Conservation (phyloP, 768 basidiomycete genomes). For the Leccinellum albellum region DNA sequence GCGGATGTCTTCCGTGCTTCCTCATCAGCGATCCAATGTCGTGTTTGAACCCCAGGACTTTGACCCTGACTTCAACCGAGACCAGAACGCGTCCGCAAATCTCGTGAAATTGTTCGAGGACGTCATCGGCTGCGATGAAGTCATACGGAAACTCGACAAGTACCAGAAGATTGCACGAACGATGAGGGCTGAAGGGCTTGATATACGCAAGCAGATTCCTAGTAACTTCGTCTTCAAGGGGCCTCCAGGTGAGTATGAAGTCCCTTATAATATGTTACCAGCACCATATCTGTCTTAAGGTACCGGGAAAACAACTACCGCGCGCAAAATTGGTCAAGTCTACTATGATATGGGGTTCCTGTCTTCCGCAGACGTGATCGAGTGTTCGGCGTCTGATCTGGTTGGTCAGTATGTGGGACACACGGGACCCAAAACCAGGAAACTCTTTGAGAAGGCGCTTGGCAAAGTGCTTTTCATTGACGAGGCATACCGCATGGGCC, state of each 20-base stretch:
- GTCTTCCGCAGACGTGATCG: constrained; percentile 48
- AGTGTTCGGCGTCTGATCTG: constrained; percentile 68
- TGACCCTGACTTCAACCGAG: constrained; percentile 58
- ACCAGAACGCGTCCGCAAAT: constrained; percentile 44
- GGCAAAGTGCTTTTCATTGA: constrained; percentile 70
- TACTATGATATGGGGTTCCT: constrained; percentile 63
- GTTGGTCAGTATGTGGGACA: constrained; percentile 70
- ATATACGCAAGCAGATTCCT: constrained; percentile 51
- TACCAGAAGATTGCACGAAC: constrained; percentile 49
- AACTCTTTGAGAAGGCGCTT: constrained; percentile 59
- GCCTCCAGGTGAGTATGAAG: constrained; percentile 50
- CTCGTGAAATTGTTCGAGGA: constrained; percentile 58
- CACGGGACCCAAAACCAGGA: constrained; percentile 62
- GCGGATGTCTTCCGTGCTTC: constrained; percentile 31
- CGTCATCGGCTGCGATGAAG: constrained; percentile 55
- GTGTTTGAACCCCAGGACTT: constrained; percentile 50
- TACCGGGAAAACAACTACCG: constrained; percentile 61
- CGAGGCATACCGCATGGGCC: constrained; percentile 61
- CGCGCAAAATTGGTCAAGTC: constrained; percentile 59
- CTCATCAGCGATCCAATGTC: constrained; percentile 20
- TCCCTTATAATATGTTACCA: no score
- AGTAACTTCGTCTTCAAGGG: constrained; percentile 71
- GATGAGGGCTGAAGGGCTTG: constrained; percentile 39
- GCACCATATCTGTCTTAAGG: constrained; percentile 33
- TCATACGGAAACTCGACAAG: constrained; percentile 44